phyloP scores from a whole-genome alignment of 176 grass and related monocot genomes.

The Oryza nivara region DNA sequence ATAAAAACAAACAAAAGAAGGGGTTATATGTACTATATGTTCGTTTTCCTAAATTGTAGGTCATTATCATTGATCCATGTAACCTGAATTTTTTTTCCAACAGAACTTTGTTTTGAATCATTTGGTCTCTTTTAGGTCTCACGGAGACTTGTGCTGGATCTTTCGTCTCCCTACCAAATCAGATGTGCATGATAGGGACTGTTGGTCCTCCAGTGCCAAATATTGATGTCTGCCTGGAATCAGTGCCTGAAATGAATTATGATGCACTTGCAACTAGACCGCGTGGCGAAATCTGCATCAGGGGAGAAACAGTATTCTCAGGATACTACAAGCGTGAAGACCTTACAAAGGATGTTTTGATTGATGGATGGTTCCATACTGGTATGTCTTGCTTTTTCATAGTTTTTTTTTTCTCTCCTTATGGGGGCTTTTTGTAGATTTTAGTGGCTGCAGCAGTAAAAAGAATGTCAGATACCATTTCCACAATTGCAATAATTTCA shows the following conservation, averaged over 20 bases:
- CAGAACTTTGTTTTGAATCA: slow-evolving; percentile 31
- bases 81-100: neutral
- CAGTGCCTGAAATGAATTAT: slow-evolving; percentile 84
- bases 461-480: neutral
- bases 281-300: slow-evolving; percentile 85
- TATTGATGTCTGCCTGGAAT: slow-evolving; percentile 69
- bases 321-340: slow-evolving; percentile 86
- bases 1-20: neutral
- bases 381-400: slow-evolving; percentile 43
- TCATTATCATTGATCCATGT: neutral
- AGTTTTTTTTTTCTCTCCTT: neutral
- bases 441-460: slow-evolving; percentile 25
- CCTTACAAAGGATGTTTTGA: slow-evolving; percentile 76
- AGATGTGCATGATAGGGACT: slow-evolving; percentile 81
- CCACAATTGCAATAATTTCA: slow-evolving; percentile 11
- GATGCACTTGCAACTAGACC: slow-evolving; percentile 66
- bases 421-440: neutral
- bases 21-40: neutral
- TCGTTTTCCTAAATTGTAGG: slow-evolving; percentile 28
- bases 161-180: slow-evolving; percentile 73
- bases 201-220: slow-evolving; percentile 87
- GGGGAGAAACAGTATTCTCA: slow-evolving; percentile 75
- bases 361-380: slow-evolving; percentile 94
- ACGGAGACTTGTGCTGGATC: slow-evolving; percentile 87
- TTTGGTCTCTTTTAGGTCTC: slow-evolving; percentile 58